phyloP scores from a whole-genome alignment of 2,329 filamentous ascomycete species.

The Talaromyces atroroseus region DNA sequence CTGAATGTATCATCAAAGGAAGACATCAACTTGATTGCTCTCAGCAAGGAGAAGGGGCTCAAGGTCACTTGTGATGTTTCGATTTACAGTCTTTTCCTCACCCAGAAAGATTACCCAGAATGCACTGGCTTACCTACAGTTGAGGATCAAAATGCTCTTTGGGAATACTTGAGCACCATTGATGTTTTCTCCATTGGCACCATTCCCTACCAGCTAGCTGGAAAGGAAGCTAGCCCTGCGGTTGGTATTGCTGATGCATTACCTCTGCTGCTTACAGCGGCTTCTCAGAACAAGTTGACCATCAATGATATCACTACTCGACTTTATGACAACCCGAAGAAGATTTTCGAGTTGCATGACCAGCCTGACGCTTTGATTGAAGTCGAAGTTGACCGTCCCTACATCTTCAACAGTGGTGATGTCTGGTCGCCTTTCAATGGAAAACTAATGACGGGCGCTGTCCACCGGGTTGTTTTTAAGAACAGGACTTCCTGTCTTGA shows the following conservation, averaged over 20 bases:
- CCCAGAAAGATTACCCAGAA: slow-evolving; percentile 63
- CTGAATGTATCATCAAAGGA: slow-evolving; percentile 76
- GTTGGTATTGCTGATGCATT: slow-evolving; percentile 68
- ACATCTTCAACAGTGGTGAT: slow-evolving; percentile 49
- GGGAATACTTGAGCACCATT: slow-evolving; percentile 66
- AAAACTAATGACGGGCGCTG: slow-evolving; percentile 61
- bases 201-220: slow-evolving; percentile 68
- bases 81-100: slow-evolving; percentile 72
- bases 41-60: slow-evolving; percentile 75
- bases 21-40: slow-evolving; percentile 68
- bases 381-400: slow-evolving; percentile 68
- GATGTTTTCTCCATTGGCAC: slow-evolving; percentile 77
- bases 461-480: slow-evolving; percentile 71
- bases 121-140: slow-evolving; percentile 61
- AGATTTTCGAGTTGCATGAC: slow-evolving; percentile 77
- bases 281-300: slow-evolving; percentile 66
- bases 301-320: slow-evolving; percentile 66
- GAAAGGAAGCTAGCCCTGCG: slow-evolving; percentile 52
- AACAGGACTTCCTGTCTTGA: slow-evolving; percentile 70
- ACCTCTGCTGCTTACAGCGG: slow-evolving; percentile 69
- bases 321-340: slow-evolving; percentile 72
- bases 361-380: slow-evolving; percentile 68
- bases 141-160: slow-evolving; percentile 66
- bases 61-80: slow-evolving; percentile 77
- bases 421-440: slow-evolving; percentile 69